These are phyloP conservation scores for Amaranthus cruentus DNA, from an alignment of 148 eudicot genomes.

Conservation along the genomic window DNA sequence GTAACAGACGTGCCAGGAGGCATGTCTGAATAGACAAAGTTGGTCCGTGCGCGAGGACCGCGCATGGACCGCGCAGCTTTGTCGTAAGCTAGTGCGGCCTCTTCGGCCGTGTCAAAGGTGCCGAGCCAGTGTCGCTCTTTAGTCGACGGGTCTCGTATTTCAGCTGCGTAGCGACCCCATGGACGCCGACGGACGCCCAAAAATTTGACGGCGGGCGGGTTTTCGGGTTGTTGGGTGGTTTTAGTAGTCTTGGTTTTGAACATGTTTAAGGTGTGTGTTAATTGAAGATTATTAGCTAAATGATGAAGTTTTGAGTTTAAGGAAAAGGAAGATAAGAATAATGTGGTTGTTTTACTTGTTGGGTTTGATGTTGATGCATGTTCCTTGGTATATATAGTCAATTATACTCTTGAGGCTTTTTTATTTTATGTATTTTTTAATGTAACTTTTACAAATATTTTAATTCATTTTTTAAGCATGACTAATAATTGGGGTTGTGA, in stretches of 20 bases:
- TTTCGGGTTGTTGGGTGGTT: not conserved
- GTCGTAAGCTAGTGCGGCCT: constrained; percentile 56
- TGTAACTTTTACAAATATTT: not conserved
- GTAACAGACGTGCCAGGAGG: constrained; percentile 45
- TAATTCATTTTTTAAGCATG: not conserved
- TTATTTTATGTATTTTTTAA: constrained; percentile 1
- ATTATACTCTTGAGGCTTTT: not conserved
- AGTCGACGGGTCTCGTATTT: constrained; percentile 52
- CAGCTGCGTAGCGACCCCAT: constrained; percentile 61
- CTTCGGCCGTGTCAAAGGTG: constrained; percentile 55
- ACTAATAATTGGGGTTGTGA: constrained; percentile 15
- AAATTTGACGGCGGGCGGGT: constrained; percentile 29
- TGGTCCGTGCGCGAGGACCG: constrained; percentile 48
- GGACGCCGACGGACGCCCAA: constrained; percentile 55
- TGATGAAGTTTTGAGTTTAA: constrained; percentile 21
- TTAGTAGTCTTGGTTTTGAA: constrained; percentile 28
- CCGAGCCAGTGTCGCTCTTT: constrained; percentile 62
- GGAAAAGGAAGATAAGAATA: not conserved
- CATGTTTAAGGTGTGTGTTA: not conserved
- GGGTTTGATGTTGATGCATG: constrained; percentile 12
- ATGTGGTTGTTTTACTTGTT: constrained; percentile 19
- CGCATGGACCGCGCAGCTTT: constrained; percentile 51
- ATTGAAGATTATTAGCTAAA: constrained; percentile 1
- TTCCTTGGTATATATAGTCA: constrained; percentile 25
- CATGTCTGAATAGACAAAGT: constrained; percentile 50